phyloP scores from a whole-genome alignment of 371 early-diverging fungal genomes.

The Choanephora cucurbitarum region DNA sequence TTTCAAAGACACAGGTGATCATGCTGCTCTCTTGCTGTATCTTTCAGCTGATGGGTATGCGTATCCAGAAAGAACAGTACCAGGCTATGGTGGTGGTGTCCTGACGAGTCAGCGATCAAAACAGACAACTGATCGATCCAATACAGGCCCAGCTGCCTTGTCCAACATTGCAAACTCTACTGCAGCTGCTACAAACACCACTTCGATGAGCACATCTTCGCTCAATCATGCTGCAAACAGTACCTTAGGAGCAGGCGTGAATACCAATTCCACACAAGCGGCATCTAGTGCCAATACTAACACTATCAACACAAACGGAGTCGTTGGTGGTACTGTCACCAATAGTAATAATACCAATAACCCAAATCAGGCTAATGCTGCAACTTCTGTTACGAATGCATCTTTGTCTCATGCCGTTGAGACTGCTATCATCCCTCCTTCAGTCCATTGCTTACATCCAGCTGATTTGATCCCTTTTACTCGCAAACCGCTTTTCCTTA shows the following conservation, averaged over 20 bases:
- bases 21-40: conserved; percentile 83
- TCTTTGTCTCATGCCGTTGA: neutral
- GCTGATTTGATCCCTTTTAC: conserved; percentile 91
- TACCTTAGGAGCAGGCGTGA: neutral
- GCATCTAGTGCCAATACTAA: neutral
- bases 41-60: conserved; percentile 88
- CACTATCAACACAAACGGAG: neutral
- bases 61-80: conserved; percentile 31
- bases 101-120: conserved; percentile 48
- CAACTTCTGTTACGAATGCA: neutral
- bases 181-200: conserved; percentile 6
- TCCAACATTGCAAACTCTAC: conserved; percentile 1
- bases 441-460: conserved; percentile 82
- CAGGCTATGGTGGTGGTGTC: conserved; percentile 77
- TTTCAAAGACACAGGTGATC: conserved; percentile 87
- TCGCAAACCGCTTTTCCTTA: conserved; percentile 89
- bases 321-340: neutral
- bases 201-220: neutral
- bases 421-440: conserved; percentile 14
- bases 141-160: neutral
- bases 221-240: conserved; percentile 1
- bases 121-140: conserved; percentile 15
- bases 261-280: too few species aligned
- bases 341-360: neutral
- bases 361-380: neutral